Evolutionary conservation across 108 stramenopile species (phyloP), one percentile per base, ranked within the genome.

Genomic region (Nitzschia putrida): DNA sequence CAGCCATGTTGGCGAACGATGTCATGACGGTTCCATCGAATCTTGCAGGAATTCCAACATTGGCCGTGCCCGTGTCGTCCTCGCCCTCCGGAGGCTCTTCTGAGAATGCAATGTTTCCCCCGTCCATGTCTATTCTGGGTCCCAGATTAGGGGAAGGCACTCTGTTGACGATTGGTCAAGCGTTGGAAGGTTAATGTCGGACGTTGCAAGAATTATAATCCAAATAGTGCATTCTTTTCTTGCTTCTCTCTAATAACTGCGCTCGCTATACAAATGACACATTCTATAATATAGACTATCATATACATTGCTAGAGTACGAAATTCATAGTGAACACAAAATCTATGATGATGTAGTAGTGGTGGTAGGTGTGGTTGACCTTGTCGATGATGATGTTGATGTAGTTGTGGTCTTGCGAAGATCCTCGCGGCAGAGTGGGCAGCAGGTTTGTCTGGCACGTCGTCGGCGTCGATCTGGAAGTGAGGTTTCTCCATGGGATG

Each of bases 1-100:
- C 89, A 10, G 77, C 70, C 37, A 91, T 84, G 64, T 88, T 95
- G 77, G 87, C 88, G 20, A 96, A 94, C 79, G 95, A 96, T 73
- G 77, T 93, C 61, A 93, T 96, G 93, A 96, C 95, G 22, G 85
- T 94, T 40, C 93, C 93, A 0, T 77, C 89, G 40, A 92, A 86
- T 65, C 71, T 96, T 38, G 90, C 87, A 29, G 93, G 93, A 10
- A 80, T 93, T 18, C 93, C 93, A 16, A 83, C 90, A 16, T 66
- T 92, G 39, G 85, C 87, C n/a, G 79, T 95, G 13, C 91, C 94
- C 16, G 60, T 88, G 1, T 39, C 51, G 1, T 39, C 51, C n/a
- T 23, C 57, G 23, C 54, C 44, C 11, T 39, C 18, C 18, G 72
- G 61, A 47, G 14, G 45, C 23, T 34, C 14, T 49, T 34, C 14